Evolutionary conservation across 2,329 filamentous ascomycete genomes (phyloP).

Genomic region (Aspergillus sojae): DNA sequence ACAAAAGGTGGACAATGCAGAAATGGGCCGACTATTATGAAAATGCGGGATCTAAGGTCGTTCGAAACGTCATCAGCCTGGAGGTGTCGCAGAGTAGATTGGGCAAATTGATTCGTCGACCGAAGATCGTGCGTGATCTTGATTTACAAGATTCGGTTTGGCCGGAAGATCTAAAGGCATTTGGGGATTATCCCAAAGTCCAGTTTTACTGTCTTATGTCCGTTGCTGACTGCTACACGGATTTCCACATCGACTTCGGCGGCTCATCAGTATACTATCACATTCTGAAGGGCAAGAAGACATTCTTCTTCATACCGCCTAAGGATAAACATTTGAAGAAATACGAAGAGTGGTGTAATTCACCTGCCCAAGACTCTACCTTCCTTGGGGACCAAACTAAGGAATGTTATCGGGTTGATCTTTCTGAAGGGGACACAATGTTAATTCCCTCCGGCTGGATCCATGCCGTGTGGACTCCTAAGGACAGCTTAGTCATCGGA

Average conservation of each 20-base stretch:
- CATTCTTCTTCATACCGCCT: conserved; percentile 72
- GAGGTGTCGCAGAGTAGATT: conserved; percentile 67
- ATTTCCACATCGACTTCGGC: conserved; percentile 73
- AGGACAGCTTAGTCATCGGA: conserved; percentile 70
- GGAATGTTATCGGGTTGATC: conserved; percentile 68
- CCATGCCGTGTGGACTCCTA: conserved; percentile 71
- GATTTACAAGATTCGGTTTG: conserved; percentile 56
- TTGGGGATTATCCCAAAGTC: conserved; percentile 63
- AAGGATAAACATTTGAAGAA: conserved; percentile 70
- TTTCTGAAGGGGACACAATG: conserved; percentile 69
- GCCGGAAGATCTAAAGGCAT: conserved; percentile 54
- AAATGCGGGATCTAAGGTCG: conserved; percentile 59
- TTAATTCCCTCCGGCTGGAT: conserved; percentile 73
- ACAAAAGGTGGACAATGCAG: conserved; percentile 65
- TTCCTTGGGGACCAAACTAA: conserved; percentile 67
- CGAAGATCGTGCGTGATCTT: conserved; percentile 67
- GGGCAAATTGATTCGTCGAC: conserved; percentile 63
- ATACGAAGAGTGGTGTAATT: conserved; percentile 72
- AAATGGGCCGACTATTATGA: conserved; percentile 72
- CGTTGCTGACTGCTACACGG: conserved; percentile 70
- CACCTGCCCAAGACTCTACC: conserved; percentile 66
- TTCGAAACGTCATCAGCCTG: conserved; percentile 70
- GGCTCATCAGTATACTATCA: conserved; percentile 73
- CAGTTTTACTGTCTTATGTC: conserved; percentile 73
- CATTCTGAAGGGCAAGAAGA: conserved; percentile 69